These are phyloP conservation scores for Citrus australasica DNA, from an alignment of 345 rosid species.

Conservation along the genomic window DNA sequence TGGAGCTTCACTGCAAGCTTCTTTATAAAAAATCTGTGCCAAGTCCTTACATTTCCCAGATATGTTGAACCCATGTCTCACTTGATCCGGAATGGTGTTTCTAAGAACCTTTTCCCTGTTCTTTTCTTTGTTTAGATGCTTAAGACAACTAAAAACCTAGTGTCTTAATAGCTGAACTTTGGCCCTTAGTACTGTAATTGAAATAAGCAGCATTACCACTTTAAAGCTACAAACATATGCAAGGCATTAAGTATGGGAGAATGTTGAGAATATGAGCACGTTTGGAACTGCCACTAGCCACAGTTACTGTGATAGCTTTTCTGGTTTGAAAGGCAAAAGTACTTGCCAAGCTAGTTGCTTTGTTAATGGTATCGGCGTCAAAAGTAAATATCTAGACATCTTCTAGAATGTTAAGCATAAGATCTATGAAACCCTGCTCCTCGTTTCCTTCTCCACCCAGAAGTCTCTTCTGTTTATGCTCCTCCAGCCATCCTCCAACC, in stretches of 20 bases:
- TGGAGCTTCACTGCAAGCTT: background rate
- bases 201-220: background rate
- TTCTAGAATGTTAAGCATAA: slow-evolving; percentile 28
- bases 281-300: background rate
- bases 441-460: slow-evolving; percentile 3
- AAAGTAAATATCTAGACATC: background rate
- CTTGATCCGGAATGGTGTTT: background rate
- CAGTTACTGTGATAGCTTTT: background rate
- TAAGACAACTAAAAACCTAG: background rate
- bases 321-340: background rate
- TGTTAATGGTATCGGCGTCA: slow-evolving; percentile 24
- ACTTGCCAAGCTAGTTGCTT: slow-evolving; percentile 33
- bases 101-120: background rate
- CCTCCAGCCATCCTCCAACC: slow-evolving; percentile 30
- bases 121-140: background rate
- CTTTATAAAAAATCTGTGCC: background rate
- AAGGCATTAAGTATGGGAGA: background rate
- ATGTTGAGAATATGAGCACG: background rate
- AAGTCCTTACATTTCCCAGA: background rate
- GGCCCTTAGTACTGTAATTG: background rate
- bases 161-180: background rate
- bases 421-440: slow-evolving; percentile 39
- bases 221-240: background rate
- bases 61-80: background rate
- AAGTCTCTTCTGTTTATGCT: slow-evolving; percentile 32